Evolutionary conservation across 179 eudicot species (phyloP), one percentile per base, ranked within the genome.

Genomic region (Spergularia azorica): DNA sequence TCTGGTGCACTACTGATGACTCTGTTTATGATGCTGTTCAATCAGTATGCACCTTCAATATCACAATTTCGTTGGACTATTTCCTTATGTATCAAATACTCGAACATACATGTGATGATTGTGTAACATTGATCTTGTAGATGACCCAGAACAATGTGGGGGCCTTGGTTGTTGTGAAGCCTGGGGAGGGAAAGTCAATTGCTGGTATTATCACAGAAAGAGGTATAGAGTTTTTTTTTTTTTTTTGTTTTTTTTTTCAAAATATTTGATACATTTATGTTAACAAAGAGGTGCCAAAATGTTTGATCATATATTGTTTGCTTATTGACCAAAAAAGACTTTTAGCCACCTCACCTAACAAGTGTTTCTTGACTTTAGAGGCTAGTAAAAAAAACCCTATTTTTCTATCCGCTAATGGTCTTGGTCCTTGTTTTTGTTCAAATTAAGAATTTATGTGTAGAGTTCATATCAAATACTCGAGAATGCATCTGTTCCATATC

Each of bases 61-160:
- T 67, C 15, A 51, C 70, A 51, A 36, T 2, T 38, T 21, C 39
- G 63, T 18, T 12, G 9, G 17, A 41, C 63, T 21, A 4, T 13
- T 52, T 71, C 46, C 62, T 5, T n/a, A 20, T 20, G 15, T 21
- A 69, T 59, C 21, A 52, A 6, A 20, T 15, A 18, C 39, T 10
- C 11, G 38, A 26, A 26, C 54, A 9, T 13, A 1, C 18, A 36
- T 13, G 56, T 59, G 11, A 63, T 15, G 59, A 54, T 9, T 38
- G 54, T 73, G 50, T 65, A 17, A 14, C 32, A 38, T 66, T 14
- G 12, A 51, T 43, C 51, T 55, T 86, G 87, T 77, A 94, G 98
- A 94, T 94, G 98, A 94, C 98, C 16, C 93, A 90, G 67, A 90
- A 94, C 89, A 90, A 94, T 80, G 97, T 94, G 55, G 98, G 98